phyloP scores from a whole-genome alignment of 1,139 yeast species.

The Kodamaea fungicola region DNA sequence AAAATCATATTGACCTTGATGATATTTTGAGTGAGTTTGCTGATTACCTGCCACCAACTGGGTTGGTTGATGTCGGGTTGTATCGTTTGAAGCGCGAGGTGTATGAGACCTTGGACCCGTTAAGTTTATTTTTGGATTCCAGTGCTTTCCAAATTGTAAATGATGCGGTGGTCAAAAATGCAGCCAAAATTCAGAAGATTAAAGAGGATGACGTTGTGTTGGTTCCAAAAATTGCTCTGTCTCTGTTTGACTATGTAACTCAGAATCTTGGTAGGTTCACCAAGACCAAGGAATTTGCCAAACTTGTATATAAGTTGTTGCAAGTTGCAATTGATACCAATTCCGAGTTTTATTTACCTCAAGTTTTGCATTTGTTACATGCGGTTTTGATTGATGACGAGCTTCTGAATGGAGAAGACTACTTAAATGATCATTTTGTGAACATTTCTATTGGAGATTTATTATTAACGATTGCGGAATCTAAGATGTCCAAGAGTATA shows the following conservation, averaged over 20 bases:
- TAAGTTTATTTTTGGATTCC: conserved; percentile 34
- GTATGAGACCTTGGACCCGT: conserved; percentile 35
- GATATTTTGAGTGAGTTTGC: conserved; percentile 36
- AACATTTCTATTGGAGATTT: conserved; percentile 55
- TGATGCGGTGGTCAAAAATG: conserved; percentile 27
- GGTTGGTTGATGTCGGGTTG: conserved; percentile 39
- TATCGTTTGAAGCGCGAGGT: conserved; percentile 43
- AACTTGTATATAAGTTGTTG: conserved; percentile 53
- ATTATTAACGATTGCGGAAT: conserved; percentile 48
- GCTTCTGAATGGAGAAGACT: conserved; percentile 31
- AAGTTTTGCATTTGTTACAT: conserved; percentile 63
- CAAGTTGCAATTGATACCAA: conserved; percentile 48
- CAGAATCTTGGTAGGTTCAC: conserved; percentile 47
- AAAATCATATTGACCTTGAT: conserved; percentile 33
- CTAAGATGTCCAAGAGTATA: conserved; percentile 47
- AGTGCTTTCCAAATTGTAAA: conserved; percentile 32
- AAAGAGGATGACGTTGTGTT: conserved; percentile 43
- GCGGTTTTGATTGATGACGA: conserved; percentile 61
- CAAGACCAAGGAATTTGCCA: conserved; percentile 51
- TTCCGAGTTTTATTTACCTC: conserved; percentile 54
- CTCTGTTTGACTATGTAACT: conserved; percentile 37
- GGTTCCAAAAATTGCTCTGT: conserved; percentile 25
- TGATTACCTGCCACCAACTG: conserved; percentile 39
- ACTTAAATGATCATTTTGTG: conserved; percentile 44
- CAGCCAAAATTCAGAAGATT: conserved; percentile 25